Conservation (phyloP, 805 yeast genomes). For the Kodamaea restingae region DNA sequence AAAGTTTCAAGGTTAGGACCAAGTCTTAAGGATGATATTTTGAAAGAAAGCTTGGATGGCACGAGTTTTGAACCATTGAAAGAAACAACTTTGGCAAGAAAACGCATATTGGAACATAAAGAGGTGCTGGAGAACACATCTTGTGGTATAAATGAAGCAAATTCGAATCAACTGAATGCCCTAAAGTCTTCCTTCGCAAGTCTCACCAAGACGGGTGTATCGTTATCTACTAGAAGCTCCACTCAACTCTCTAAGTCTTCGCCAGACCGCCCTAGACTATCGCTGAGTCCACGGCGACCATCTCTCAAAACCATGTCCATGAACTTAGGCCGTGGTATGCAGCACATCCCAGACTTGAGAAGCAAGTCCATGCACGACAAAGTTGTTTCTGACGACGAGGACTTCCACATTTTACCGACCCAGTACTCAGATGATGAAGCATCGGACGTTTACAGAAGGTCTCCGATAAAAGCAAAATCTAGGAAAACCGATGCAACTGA, state of each 20-base stretch:
- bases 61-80: too few species aligned
- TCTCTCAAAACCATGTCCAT: slow-evolving; percentile 4
- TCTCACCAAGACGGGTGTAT: too few species aligned
- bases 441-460: background rate
- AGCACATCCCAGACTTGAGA: slow-evolving; percentile 10
- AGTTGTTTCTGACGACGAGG: slow-evolving; percentile 4
- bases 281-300: background rate
- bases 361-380: slow-evolving; percentile 10
- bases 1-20: too few species aligned
- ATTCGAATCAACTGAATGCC: too few species aligned
- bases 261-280: background rate
- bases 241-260: background rate
- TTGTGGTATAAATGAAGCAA: too few species aligned
- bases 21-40: too few species aligned
- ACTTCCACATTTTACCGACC: slow-evolving; percentile 20
- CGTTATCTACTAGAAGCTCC: too few species aligned
- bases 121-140: too few species aligned
- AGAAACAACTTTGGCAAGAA: too few species aligned
- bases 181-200: too few species aligned
- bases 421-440: slow-evolving; percentile 24
- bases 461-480: slow-evolving; percentile 13
- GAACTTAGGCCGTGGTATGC: slow-evolving; percentile 4
- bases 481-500: background rate
- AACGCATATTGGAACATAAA: too few species aligned
- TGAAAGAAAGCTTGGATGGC: too few species aligned